Base-by-base conservation (phyloP, 176 grass and related monocot genomes). In the Carex pumila region DNA sequence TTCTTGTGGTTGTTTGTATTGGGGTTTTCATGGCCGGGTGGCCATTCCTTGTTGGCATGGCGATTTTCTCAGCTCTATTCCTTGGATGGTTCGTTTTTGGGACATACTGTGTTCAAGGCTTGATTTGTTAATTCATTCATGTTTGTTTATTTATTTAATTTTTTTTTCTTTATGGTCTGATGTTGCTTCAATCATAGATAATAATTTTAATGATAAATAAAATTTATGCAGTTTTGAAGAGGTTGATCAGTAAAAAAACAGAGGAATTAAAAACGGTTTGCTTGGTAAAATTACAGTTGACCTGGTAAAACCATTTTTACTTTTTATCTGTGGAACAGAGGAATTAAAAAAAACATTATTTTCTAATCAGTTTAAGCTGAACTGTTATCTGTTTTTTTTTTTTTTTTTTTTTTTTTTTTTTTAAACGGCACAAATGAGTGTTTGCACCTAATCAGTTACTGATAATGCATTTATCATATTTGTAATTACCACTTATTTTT, bases 81-180 rank as follows among this genome's bases (percentile, higher is more conserved):
- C 74, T 94, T 49, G 95, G 95, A 56, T 94, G 92, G 92, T 98
- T 93, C 85, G 21, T 91, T 86, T 79, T 94, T 59, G 80, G 86
- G 60, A 82, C 91, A 80, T 98, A 91, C 79, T 98, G 92, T 65
- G 32, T 75, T 37, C 94, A 90, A 63, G 86, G 73, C 71, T 84
- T 91, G 88, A 86, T 87, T 45, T 89, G 88, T 71, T 98, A 71
- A 94, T 65, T 68, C 32, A 25, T 74, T 74, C 8, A 14, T 25
- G 31, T n/a, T 18, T 69, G 2, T 15, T 3, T 73, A 50, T 36
- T 37, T 34, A 2, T 34, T 39, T 39, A 39, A 5, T 8, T n/a
- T 7, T 69, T 18, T 36, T 25, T 64, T 4, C 3, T 13, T 10
- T 65, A 31, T 25, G 2, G 22, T 65, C 22, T 65, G 21, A 73